These are phyloP conservation scores for Metroxylon sagu DNA, from an alignment of 176 grass and related monocot species.

Conservation along the genomic window DNA sequence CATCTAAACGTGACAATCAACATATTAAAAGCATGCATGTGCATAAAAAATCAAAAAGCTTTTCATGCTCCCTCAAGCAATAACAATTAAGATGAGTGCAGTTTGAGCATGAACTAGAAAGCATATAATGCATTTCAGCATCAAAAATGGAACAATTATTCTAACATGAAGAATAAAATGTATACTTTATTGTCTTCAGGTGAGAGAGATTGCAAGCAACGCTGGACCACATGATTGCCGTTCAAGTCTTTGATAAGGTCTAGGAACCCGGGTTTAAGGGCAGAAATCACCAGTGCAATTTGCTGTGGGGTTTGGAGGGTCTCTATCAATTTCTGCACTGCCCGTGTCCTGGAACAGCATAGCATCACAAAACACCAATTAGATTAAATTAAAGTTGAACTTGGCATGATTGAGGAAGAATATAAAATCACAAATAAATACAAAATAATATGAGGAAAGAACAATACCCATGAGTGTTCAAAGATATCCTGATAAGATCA, in stretches of 20 bases:
- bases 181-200: slow-evolving; percentile 79
- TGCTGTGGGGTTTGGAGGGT: slow-evolving; percentile 3
- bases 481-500: slow-evolving; percentile 43
- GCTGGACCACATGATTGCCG: slow-evolving; percentile 83
- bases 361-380: background rate
- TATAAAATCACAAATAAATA: too few relatives aligned
- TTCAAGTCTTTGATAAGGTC: slow-evolving; percentile 78
- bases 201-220: slow-evolving; percentile 60
- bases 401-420: too few relatives aligned
- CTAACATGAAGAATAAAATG: too few relatives aligned
- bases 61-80: too few relatives aligned
- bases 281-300: slow-evolving; percentile 41
- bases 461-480: slow-evolving; percentile 74
- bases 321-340: slow-evolving; percentile 2
- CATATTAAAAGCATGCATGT: too few relatives aligned
- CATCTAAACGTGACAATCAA: too few relatives aligned
- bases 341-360: background rate
- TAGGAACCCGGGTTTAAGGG: slow-evolving; percentile 47
- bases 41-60: too few relatives aligned
- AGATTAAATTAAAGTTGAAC: too few relatives aligned
- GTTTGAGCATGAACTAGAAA: too few relatives aligned
- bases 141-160: too few relatives aligned
- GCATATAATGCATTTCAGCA: too few relatives aligned
- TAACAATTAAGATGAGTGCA: too few relatives aligned
- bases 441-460: slow-evolving; percentile 10